A percentile compares a stretch with the other conserved stretches of the same genome.
Conservation (phyloP, 2,329 filamentous ascomycete species). For the Stromatinia cepivora region DNA sequence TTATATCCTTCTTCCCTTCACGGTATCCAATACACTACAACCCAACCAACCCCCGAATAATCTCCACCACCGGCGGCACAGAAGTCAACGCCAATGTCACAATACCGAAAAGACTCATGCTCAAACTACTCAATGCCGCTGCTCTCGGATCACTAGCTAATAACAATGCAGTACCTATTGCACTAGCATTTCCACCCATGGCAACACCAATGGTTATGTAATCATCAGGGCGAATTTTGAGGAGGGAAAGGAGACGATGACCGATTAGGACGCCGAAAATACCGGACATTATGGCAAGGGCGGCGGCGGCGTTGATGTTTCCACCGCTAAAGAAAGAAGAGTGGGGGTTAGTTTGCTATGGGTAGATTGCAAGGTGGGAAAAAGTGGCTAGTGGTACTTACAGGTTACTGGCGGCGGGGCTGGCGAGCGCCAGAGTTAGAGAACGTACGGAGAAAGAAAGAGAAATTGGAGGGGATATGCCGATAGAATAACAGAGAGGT, state of each 20-base stretch:
- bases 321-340: neutral
- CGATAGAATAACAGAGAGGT: constrained; percentile 53
- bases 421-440: constrained; percentile 60
- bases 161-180: constrained; percentile 59
- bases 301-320: constrained; percentile 51
- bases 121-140: constrained; percentile 58
- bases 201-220: constrained; percentile 64
- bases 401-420: constrained; percentile 56
- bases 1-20: neutral
- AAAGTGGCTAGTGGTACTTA: constrained; percentile 47
- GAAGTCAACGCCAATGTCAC: constrained; percentile 60
- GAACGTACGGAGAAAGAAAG: constrained; percentile 58
- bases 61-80: constrained; percentile 52
- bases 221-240: constrained; percentile 59
- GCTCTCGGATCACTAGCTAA: constrained; percentile 58
- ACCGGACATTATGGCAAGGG: constrained; percentile 59
- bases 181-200: constrained; percentile 60
- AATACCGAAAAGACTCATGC: constrained; percentile 62
- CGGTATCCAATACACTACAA: constrained; percentile 32
- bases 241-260: constrained; percentile 47
- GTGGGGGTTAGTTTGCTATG: neutral
- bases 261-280: constrained; percentile 60
- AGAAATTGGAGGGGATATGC: constrained; percentile 53
- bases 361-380: neutral
- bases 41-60: constrained; percentile 51